These are phyloP conservation scores for Aspergillus intermedius DNA, from an alignment of 2,329 filamentous ascomycete genomes.

Conservation along the genomic window DNA sequence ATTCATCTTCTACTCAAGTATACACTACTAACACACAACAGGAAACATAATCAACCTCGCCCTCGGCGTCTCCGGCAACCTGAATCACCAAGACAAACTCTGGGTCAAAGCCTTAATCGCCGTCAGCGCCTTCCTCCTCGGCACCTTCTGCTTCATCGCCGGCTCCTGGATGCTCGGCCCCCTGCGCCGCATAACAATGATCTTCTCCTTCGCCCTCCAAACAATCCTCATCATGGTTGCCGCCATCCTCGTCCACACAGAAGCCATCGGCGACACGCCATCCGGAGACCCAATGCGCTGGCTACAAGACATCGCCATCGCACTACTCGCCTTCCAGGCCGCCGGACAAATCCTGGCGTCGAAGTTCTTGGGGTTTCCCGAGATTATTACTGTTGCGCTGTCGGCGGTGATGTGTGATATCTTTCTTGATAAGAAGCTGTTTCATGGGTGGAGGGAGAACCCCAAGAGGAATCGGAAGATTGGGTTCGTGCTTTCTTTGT, in stretches of 20 bases:
- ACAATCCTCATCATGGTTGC: constrained; percentile 19
- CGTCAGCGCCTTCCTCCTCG: constrained; percentile 24
- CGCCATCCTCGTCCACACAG: constrained; percentile 18
- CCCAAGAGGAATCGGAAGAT: constrained; percentile 15
- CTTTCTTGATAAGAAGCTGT: constrained; percentile 19
- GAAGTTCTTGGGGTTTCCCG: constrained; percentile 23
- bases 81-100: constrained; percentile 18
- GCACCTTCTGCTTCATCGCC: constrained; percentile 25
- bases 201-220: constrained; percentile 28
- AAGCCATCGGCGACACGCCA: constrained; percentile 1
- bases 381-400: constrained; percentile 30
- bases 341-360: constrained; percentile 29
- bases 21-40: constrained; percentile 3
- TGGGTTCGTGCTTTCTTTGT: constrained; percentile 20
- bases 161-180: constrained; percentile 17
- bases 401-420: constrained; percentile 16
- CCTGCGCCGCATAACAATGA: constrained; percentile 22
- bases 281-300: constrained; percentile 3
- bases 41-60: constrained; percentile 32
- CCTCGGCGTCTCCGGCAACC: constrained; percentile 18
- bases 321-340: constrained; percentile 27
- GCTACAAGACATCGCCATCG: constrained; percentile 22
- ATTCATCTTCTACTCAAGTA: background rate
- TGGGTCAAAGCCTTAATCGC: constrained; percentile 29
- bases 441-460: constrained; percentile 8